A percentile compares a stretch with the other conserved stretches of the same genome.
These are phyloP conservation scores for Cryptococcus sp. DNA, from an alignment of 1,284 basidiomycete species.

Conservation along the genomic window DNA sequence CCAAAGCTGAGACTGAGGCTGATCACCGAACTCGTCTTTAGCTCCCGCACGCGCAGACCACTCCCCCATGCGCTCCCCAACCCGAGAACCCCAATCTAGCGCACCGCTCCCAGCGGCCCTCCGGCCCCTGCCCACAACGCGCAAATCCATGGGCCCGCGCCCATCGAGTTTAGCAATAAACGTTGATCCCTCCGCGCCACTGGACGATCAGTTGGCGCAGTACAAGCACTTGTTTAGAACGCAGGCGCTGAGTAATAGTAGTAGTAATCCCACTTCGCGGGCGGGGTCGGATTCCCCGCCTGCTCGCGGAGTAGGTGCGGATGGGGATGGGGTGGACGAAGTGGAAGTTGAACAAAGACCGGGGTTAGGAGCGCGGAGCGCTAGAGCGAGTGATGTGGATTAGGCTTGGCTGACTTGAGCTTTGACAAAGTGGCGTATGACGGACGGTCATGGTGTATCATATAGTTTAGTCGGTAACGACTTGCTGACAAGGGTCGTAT, in stretches of 20 bases:
- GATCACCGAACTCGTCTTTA: conserved; percentile 1
- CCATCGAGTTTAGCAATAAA: conserved; percentile 29
- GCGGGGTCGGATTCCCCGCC: conserved; percentile 10
- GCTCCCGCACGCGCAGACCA: conserved; percentile 21
- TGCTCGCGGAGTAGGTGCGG: conserved; percentile 1
- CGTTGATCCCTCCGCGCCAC: conserved; percentile 34
- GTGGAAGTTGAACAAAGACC: no score
- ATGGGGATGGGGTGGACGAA: background rate
- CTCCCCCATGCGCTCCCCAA: conserved; percentile 21
- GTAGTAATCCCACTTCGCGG: conserved; percentile 5
- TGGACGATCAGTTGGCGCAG: conserved; percentile 46
- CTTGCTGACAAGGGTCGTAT: no score
- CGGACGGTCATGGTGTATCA: no score
- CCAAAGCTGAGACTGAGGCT: no score
- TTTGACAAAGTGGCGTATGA: no score
- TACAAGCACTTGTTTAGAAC: conserved; percentile 44
- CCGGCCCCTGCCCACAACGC: conserved; percentile 10
- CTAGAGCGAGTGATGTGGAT: conserved; percentile 26
- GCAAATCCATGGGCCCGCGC: conserved; percentile 32
- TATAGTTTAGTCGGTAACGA: no score
- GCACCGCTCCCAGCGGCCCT: conserved; percentile 11
- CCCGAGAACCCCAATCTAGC: conserved; percentile 12
- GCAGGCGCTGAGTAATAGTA: conserved; percentile 9
- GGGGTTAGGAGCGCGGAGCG: background rate
- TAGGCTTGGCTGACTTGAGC: background rate